These are phyloP conservation scores for Sphaerobolus stellatus DNA, from an alignment of 1,284 basidiomycete species.

Conservation along the genomic window DNA sequence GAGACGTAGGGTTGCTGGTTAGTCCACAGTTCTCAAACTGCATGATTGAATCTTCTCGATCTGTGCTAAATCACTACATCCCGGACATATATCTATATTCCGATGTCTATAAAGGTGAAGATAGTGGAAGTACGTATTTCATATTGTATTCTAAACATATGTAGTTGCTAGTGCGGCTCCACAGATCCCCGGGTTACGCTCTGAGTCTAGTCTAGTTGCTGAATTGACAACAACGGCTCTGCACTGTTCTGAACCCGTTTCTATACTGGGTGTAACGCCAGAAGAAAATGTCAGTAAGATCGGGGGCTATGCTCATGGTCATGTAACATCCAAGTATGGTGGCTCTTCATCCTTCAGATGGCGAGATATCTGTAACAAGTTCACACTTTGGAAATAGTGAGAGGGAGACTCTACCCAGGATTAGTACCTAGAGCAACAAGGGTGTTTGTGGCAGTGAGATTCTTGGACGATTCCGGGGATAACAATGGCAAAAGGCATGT, in stretches of 20 bases:
- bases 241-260: conserved; percentile 85
- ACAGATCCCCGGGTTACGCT: conserved; percentile 93
- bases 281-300: conserved; percentile 82
- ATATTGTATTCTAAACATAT: too few species aligned
- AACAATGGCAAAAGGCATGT: background rate
- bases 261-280: conserved; percentile 76
- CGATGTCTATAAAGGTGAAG: conserved; percentile 96
- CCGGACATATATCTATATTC: conserved; percentile 98
- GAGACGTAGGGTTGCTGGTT: too few species aligned
- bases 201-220: conserved; percentile 85
- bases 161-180: too few species aligned
- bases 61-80: conserved; percentile 92
- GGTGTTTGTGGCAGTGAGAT: conserved; percentile 67
- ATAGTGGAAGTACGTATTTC: conserved; percentile 87
- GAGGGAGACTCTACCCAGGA: background rate
- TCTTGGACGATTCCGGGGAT: conserved; percentile 51
- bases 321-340: background rate
- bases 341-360: conserved; percentile 6
- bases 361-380: background rate
- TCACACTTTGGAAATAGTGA: conserved; percentile 1
- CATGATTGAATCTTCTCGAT: conserved; percentile 92
- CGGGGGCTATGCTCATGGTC: background rate
- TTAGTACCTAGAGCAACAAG: conserved; percentile 55
- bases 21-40: conserved; percentile 97
- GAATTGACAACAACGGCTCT: conserved; percentile 91